Evolutionary conservation across 331 rosid species (phyloP).

Genomic region (Pyrus hybrid): DNA sequence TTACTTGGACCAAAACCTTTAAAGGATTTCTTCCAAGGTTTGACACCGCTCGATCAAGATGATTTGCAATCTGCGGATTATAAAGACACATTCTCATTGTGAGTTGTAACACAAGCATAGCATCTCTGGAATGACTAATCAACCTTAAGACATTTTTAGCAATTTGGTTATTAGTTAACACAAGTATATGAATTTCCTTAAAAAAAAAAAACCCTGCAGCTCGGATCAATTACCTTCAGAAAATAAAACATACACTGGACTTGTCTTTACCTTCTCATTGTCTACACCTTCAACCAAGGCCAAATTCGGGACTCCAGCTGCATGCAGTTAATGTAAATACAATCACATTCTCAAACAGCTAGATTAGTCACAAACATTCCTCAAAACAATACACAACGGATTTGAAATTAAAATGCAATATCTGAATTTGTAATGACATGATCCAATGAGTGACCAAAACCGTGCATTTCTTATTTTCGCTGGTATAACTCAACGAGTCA

Average conservation of each 20-base stretch:
- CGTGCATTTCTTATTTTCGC: too few relatives aligned
- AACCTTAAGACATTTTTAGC: neutral
- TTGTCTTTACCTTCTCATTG: conserved; percentile 57
- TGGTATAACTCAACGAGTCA: too few relatives aligned
- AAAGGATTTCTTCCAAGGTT: conserved; percentile 76
- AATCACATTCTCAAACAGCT: too few relatives aligned
- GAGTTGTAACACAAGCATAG: neutral
- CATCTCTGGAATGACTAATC: neutral
- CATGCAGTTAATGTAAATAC: conserved; percentile 12
- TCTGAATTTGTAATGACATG: too few relatives aligned
- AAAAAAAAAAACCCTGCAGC: neutral
- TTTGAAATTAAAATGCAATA: too few relatives aligned
- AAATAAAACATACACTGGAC: neutral
- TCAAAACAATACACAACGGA: neutral
- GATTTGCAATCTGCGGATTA: conserved; percentile 61
- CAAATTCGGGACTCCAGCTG: conserved; percentile 78
- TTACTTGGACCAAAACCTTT: conserved; percentile 83
- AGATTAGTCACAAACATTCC: too few relatives aligned
- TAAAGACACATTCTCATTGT: neutral
- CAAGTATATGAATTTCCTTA: neutral
- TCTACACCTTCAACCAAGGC: conserved; percentile 76
- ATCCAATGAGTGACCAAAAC: too few relatives aligned
- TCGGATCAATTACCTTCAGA: too few relatives aligned
- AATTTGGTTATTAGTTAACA: too few relatives aligned
- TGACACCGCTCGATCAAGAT: conserved; percentile 56